These are phyloP conservation scores for Solanum arcanum DNA, from an alignment of 257 asterid genomes.

Conservation along the genomic window DNA sequence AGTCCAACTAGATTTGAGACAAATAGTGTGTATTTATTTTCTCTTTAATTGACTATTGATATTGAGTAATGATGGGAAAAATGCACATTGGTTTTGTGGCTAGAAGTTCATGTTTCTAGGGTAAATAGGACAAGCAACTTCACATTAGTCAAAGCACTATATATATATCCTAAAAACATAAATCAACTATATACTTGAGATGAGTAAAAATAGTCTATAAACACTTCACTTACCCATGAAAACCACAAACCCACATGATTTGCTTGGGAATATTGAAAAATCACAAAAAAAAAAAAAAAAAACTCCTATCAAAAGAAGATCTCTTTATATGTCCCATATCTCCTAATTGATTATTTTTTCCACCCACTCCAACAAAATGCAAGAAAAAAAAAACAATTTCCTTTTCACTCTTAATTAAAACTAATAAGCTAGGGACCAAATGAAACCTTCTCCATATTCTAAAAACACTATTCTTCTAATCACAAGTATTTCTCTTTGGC, in stretches of 20 bases:
- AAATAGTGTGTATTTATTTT: background rate
- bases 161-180: conserved; percentile 2
- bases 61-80: background rate
- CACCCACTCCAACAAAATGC: background rate
- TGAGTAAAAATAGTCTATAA: conserved; percentile 4
- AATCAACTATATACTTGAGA: conserved; percentile 6
- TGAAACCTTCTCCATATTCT: background rate
- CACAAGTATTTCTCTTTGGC: background rate
- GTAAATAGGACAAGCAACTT: conserved; percentile 7
- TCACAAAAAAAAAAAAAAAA: background rate
- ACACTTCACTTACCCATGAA: conserved; percentile 22
- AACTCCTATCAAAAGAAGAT: conserved; percentile 27
- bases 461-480: background rate
- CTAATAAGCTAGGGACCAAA: background rate
- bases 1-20: background rate
- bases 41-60: background rate
- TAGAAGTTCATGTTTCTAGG: background rate
- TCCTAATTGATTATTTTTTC: background rate
- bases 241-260: conserved; percentile 29
- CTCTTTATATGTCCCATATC: conserved; percentile 1
- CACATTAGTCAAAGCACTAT: conserved; percentile 15
- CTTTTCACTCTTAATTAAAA: background rate
- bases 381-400: background rate
- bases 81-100: conserved; percentile 5
- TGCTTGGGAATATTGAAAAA: conserved; percentile 50